Conservation (phyloP, 2,329 filamentous ascomycete genomes). For the Penicillium sp. region DNA sequence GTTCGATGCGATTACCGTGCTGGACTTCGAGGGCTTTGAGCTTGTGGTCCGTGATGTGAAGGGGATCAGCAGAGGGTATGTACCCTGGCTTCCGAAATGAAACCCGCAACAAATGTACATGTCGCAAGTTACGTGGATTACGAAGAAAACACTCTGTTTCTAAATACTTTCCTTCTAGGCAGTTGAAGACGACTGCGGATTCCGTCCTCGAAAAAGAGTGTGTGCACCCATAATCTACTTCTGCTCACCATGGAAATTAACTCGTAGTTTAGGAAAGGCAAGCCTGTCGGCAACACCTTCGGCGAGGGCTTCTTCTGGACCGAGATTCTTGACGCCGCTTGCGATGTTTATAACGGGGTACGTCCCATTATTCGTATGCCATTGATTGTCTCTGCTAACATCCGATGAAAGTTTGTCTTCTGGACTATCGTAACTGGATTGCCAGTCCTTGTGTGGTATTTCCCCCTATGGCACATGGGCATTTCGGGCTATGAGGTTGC, state of each 20-base stretch:
- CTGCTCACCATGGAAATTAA: slow-evolving; percentile 24
- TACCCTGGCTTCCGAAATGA: slow-evolving; percentile 92
- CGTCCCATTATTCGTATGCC: slow-evolving; percentile 32
- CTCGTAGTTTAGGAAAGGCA: slow-evolving; percentile 67
- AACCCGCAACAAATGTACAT: slow-evolving; percentile 56
- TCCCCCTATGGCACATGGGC: slow-evolving; percentile 98
- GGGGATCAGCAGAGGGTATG: slow-evolving; percentile 96
- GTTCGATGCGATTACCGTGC: slow-evolving; percentile 91
- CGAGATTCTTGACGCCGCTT: slow-evolving; percentile 76
- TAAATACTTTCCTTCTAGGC: slow-evolving; percentile 48
- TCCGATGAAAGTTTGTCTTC: slow-evolving; percentile 73
- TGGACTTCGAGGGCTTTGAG: slow-evolving; percentile 90
- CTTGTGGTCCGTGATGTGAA: slow-evolving; percentile 86
- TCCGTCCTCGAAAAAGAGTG: slow-evolving; percentile 73
- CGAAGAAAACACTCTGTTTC: slow-evolving; percentile 39
- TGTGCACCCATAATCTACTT: slow-evolving; percentile 44
- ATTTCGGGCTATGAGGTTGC: slow-evolving; percentile 94
- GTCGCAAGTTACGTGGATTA: slow-evolving; percentile 46
- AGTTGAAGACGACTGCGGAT: slow-evolving; percentile 53
- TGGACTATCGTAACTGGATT: slow-evolving; percentile 94
- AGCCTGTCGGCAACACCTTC: slow-evolving; percentile 71
- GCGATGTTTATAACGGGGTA: slow-evolving; percentile 91
- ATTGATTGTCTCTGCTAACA: slow-evolving; percentile 31
- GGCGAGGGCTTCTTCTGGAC: slow-evolving; percentile 72
- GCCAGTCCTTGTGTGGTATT: slow-evolving; percentile 92